Conservation (phyloP, 73 alveolate species). For the Tetrahymena borealis region DNA sequence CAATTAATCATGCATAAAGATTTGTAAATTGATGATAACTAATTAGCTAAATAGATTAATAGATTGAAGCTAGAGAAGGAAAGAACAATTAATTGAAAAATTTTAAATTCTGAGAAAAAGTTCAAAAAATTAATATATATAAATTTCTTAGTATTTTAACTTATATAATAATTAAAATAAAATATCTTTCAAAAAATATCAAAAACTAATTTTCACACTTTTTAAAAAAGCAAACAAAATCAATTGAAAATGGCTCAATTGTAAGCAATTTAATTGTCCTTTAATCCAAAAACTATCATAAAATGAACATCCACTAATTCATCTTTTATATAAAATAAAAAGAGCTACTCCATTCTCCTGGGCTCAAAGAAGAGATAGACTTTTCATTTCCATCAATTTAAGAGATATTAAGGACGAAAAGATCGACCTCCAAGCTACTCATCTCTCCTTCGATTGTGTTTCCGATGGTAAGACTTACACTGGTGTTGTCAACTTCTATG, state of each 20-base stretch:
- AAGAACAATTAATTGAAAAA: not conserved
- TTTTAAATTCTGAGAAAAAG: not conserved
- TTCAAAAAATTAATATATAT: not conserved
- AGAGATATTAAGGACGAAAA: conserved; percentile 68
- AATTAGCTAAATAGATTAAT: not conserved
- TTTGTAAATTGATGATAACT: too few relatives aligned
- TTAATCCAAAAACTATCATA: not conserved
- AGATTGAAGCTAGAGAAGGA: too few relatives aligned
- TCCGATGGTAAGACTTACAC: conserved; percentile 53
- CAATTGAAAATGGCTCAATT: not conserved
- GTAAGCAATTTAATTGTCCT: not conserved
- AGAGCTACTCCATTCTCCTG: conserved; percentile 39
- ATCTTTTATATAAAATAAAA: not conserved
- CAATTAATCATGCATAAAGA: too few relatives aligned
- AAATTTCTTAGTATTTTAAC: not conserved
- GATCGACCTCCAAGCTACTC: conserved; percentile 59
- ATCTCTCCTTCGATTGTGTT: conserved; percentile 47
- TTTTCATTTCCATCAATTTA: conserved; percentile 76
- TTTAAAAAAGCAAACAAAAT: not conserved
- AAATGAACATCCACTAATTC: not conserved
- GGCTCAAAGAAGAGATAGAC: conserved; percentile 87
- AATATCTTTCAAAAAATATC: not conserved
- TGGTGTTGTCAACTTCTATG: conserved; percentile 49
- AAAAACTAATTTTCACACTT: not conserved
- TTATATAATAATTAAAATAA: not conserved